These are phyloP conservation scores for Plasmodium fragile DNA, from an alignment of 169 alveolate species.

Conservation along the genomic window DNA sequence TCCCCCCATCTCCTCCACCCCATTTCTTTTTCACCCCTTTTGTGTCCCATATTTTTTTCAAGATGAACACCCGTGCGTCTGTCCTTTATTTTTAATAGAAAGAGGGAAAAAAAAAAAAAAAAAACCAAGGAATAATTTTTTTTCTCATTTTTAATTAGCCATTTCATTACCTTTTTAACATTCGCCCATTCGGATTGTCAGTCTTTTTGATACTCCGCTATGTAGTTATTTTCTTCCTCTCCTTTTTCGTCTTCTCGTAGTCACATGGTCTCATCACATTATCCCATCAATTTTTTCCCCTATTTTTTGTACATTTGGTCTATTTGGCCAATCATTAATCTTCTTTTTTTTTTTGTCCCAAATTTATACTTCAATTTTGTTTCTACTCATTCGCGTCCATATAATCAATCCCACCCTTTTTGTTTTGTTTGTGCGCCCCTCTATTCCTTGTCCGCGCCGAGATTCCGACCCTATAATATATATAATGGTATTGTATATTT, in stretches of 20 bases:
- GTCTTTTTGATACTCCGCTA: neutral
- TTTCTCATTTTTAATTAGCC: neutral
- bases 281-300: neutral
- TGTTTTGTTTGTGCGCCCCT: too few species aligned
- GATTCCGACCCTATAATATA: neutral
- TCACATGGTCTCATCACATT: neutral
- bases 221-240: neutral
- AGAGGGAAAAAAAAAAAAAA: neutral
- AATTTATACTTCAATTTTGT: neutral
- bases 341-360: neutral
- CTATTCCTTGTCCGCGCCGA: neutral
- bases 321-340: neutral
- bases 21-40: neutral
- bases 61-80: neutral
- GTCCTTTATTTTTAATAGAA: neutral
- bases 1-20: neutral
- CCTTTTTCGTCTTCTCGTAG: neutral
- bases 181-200: neutral
- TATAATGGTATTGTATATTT: constrained; percentile 41
- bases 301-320: neutral
- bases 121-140: neutral
- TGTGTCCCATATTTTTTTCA: neutral
- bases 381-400: neutral
- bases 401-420: neutral
- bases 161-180: neutral